Evolutionary conservation across 139 green algal genomes (phyloP).

Genomic region (Chlorella sp.): DNA sequence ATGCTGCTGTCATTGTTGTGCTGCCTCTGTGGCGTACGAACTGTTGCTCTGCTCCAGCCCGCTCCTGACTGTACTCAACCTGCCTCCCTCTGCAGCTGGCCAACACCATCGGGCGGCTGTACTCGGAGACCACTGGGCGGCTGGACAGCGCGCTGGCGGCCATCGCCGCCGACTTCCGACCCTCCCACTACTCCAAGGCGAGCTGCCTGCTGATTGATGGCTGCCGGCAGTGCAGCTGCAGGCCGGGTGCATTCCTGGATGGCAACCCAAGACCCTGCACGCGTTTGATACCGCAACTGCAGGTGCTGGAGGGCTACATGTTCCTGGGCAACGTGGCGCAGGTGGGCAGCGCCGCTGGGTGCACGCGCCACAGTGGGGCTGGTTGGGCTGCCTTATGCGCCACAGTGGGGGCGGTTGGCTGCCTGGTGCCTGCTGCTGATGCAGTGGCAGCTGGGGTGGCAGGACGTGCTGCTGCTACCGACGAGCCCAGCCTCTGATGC

Average conservation of each 20-base stretch:
- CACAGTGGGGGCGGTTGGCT: too few relatives aligned
- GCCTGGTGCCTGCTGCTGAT: too few relatives aligned
- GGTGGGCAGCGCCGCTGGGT: neutral
- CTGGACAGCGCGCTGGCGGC: conserved; percentile 43
- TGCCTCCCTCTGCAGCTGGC: conserved; percentile 22
- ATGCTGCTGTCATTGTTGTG: neutral
- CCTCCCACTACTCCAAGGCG: conserved; percentile 44
- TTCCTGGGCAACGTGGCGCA: conserved; percentile 44
- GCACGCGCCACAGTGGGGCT: too few relatives aligned
- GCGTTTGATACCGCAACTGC: neutral
- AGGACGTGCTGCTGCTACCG: neutral
- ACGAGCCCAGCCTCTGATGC: neutral
- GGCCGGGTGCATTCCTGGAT: too few relatives aligned
- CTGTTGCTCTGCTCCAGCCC: neutral
- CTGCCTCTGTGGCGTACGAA: neutral
- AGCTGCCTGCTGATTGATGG: too few relatives aligned
- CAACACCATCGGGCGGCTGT: conserved; percentile 40
- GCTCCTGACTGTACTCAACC: neutral
- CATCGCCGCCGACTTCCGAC: conserved; percentile 49
- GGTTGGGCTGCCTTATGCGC: too few relatives aligned
- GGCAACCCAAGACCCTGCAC: too few relatives aligned
- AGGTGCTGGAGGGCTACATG: conserved; percentile 57
- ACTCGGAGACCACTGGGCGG: conserved; percentile 40
- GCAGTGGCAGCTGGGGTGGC: neutral
- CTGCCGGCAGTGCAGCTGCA: too few relatives aligned